Evolutionary conservation across 2,329 filamentous ascomycete genomes (phyloP), one percentile per base, ranked within the genome.

Genomic region (Neophaeococcomyces mojaviensis): DNA sequence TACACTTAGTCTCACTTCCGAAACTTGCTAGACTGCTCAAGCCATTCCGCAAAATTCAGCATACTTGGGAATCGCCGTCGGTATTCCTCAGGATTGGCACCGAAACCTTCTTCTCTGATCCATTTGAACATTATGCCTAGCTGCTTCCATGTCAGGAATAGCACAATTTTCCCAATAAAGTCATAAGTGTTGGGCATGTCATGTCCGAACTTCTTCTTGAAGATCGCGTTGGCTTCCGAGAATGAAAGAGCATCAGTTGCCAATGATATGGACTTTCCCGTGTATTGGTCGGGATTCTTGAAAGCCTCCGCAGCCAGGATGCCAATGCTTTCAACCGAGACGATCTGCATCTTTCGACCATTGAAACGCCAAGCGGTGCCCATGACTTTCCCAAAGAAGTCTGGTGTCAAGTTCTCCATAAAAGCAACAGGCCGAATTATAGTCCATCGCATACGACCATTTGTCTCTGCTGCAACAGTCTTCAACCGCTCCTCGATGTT

Each of bases 31-130:
- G 45, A 48, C 57, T 66, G 62, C 58, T 61, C 61, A 52, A 77
- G 47, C 72, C 72, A 76, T 6, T 58, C 61, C 49, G 64, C 65
- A 46, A 76, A 72, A 42, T 69, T 61, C 57, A 68, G 67, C 56
- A 76, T 51, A 22, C 61, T 61, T 1, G 68, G 67, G 58, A 76
- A 62, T 46, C 64, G 59, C 48, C 61, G 60, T 57, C 56, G 69
- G 54, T 72, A 44, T 41, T 55, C 61, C 13, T 48, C 24, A 39
- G 76, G 64, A 55, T 76, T 66, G 4, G 64, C 71, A 5, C 61
- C 61, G 53, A 68, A 77, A 0, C 72, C 72, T n/a, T 66, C 64
- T 9, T 64, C 60, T 39, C 60, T 58, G 46, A 76, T 75, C 72
- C 73, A 77, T 12, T 63, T 59, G 33, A 71, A 68, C 70, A 74